These are phyloP conservation scores for Canavalia ensiformis DNA, from an alignment of 306 rosid genomes.

Conservation along the genomic window DNA sequence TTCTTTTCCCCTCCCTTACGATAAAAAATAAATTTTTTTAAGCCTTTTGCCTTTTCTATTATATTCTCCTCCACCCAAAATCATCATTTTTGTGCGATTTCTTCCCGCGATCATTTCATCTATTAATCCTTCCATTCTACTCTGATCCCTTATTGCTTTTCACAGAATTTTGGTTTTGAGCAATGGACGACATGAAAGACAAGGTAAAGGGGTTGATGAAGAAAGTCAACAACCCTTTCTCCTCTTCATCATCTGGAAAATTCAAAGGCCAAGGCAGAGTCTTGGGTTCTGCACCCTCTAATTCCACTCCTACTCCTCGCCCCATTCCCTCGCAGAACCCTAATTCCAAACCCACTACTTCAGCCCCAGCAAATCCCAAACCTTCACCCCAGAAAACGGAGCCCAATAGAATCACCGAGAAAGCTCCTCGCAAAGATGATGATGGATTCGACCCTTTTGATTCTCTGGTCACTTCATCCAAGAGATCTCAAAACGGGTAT, in stretches of 20 bases:
- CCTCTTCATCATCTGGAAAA: constrained; percentile 74
- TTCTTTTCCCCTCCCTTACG: not conserved
- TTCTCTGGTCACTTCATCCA: constrained; percentile 76
- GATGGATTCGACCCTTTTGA: constrained; percentile 90
- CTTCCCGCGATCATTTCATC: not conserved
- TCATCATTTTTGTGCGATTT: not conserved
- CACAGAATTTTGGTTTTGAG: not conserved
- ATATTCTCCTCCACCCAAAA: not conserved
- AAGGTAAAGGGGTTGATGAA: constrained; percentile 94
- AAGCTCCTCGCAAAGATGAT: constrained; percentile 49
- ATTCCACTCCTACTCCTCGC: constrained; percentile 50
- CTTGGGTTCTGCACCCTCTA: constrained; percentile 74
- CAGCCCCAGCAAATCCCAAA: constrained; percentile 41
- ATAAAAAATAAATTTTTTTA: not conserved
- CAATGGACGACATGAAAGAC: constrained; percentile 87
- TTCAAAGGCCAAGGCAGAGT: constrained; percentile 97
- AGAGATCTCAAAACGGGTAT: constrained; percentile 75
- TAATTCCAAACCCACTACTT: constrained; percentile 56
- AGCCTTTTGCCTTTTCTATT: not conserved
- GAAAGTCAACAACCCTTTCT: constrained; percentile 69
- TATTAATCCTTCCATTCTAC: not conserved
- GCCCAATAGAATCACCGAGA: not conserved
- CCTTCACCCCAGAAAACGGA: constrained; percentile 53
- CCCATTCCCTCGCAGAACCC: constrained; percentile 46
- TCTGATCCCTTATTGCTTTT: not conserved